Base-by-base conservation (phyloP, 208 protist species). In the Histomonas meleagridis region DNA sequence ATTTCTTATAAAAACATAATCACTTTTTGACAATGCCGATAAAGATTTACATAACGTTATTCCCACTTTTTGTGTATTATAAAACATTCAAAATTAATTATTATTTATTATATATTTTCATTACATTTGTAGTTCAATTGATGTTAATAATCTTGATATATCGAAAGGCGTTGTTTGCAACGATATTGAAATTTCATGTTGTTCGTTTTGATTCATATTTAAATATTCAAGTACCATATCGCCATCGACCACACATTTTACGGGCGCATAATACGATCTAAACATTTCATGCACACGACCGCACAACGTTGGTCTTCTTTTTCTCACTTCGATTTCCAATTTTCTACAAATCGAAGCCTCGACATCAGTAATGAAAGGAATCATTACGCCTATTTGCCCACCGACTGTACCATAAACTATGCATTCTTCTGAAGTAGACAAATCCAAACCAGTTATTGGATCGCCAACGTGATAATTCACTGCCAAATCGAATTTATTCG, bases 381-480 rank as follows among this genome's bases (percentile, higher is more conserved):
- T 55, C 40, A 86, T 51, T 38, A 43, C 9, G 2, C 76, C 76
- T 38, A 86, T 55, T 38, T 55, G 10, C n/a, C 76, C 76, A 86
- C 46, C 76, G 38, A 86, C 76, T 21, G 76, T 86, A 57, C n/a
- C 76, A 86, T 86, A 86, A 55, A 86, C 32, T 38, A 86, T 46
- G 5, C 40, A 51, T n/a, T 51, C 16, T 43, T 72, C 40, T 43
- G 32, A 2, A 32, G 32, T 16, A 32, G 76, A 26, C 7, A 86
- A 9, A 26, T 28, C 26, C 46, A 86, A 26, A 46, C n/a, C 40
- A 26, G 76, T 86, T 38, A 86, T 86, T 55, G 76, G 76, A 5
- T 28, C 43, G 38, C 76, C 76, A 49, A 86, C 38, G 18, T 86
- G 76, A 55, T 43, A 86, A n/a, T 14, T 32, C 4, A 23, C 46